Conservation (phyloP, 2,329 filamentous ascomycete genomes). For the Neoascochyta sp. region DNA sequence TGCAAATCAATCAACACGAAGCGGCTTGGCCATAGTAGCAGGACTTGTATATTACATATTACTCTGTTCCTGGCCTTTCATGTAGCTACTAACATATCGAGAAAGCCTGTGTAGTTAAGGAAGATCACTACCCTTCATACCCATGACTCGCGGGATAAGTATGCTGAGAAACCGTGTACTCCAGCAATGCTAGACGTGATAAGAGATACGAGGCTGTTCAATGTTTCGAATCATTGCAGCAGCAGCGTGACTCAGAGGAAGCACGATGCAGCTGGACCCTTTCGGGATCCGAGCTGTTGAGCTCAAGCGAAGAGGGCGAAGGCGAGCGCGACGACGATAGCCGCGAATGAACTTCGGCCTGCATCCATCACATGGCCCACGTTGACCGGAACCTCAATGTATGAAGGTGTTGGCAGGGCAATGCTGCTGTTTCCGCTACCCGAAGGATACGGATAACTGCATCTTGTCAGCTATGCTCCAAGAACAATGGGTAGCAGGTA, state of each 20-base stretch:
- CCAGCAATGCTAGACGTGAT: constrained; percentile 17
- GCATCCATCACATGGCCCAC: constrained; percentile 18
- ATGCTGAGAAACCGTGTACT: constrained; percentile 14
- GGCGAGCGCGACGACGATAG: constrained; percentile 24
- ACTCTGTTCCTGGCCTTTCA: constrained; percentile 18
- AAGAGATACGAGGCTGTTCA: constrained; percentile 19
- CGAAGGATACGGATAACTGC: constrained; percentile 16
- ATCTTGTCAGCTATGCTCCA: too few relatives aligned
- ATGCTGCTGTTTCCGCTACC: constrained; percentile 22
- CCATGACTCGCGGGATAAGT: constrained; percentile 14
- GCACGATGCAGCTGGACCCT: too few relatives aligned
- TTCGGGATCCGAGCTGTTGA: constrained; percentile 1
- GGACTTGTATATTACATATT: constrained; percentile 26
- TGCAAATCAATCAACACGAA: too few relatives aligned
- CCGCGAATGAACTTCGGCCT: constrained; percentile 23
- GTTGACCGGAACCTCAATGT: constrained; percentile 22
- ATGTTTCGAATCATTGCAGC: too few relatives aligned
- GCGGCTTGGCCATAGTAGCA: constrained; percentile 16
- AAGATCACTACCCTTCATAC: constrained; percentile 16
- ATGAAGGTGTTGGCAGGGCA: constrained; percentile 21
- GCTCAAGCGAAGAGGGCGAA: constrained; percentile 27
- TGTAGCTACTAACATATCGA: constrained; percentile 30
- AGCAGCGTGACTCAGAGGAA: constrained; percentile 5
- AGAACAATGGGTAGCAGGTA: too few relatives aligned
- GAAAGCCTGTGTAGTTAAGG: constrained; percentile 24